A percentile compares a stretch with the other conserved stretches of the same genome.
phyloP scores from a whole-genome alignment of 805 yeast species.

The Saccharomycopsis synnaedendra region DNA sequence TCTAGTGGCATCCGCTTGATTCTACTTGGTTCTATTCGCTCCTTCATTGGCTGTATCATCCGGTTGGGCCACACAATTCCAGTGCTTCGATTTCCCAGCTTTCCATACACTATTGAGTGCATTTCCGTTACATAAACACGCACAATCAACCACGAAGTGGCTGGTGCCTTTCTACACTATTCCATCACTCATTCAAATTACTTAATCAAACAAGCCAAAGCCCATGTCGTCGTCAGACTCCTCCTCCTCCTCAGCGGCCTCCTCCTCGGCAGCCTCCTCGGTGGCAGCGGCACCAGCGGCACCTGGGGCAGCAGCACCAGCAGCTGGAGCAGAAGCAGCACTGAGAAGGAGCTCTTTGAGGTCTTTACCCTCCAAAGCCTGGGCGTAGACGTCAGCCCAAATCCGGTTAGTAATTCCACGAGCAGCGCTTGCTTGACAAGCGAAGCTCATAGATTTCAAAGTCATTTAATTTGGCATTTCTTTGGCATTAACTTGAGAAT shows the following conservation, averaged over 20 bases:
- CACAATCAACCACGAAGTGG: too few species aligned
- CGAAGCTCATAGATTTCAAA: background rate
- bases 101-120: too few species aligned
- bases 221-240: constrained; percentile 82
- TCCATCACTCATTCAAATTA: background rate
- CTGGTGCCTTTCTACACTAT: too few species aligned
- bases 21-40: too few species aligned
- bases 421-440: background rate
- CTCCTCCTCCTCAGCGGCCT: constrained; percentile 45
- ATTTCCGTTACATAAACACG: too few species aligned
- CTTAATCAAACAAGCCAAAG: constrained; percentile 81
- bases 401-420: constrained; percentile 24
- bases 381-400: constrained; percentile 77
- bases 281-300: constrained; percentile 36
- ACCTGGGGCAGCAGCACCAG: constrained; percentile 33
- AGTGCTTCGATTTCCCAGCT: too few species aligned
- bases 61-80: too few species aligned
- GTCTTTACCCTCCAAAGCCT: constrained; percentile 74
- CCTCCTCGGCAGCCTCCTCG: constrained; percentile 51
- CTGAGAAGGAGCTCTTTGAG: constrained; percentile 55
- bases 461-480: too few species aligned
- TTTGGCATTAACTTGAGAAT: too few species aligned
- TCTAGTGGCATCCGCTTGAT: too few species aligned
- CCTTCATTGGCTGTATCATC: too few species aligned
- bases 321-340: constrained; percentile 38